These are phyloP conservation scores for Plasmodium falciparum DNA, from an alignment of 169 alveolate species.

Conservation along the genomic window DNA sequence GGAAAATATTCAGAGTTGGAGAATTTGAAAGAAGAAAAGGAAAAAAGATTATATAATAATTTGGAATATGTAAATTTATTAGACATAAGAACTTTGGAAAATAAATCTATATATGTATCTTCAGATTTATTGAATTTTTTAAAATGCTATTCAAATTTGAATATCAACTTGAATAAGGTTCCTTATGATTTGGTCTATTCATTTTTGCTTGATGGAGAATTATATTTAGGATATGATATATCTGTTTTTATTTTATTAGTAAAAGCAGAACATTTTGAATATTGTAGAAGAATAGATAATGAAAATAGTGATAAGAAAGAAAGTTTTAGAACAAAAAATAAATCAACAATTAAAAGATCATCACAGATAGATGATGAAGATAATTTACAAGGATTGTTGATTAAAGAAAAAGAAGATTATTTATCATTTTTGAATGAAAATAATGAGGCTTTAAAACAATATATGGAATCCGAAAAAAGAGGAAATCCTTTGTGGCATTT, in stretches of 20 bases:
- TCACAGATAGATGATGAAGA: too few species aligned
- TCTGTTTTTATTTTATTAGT: slow-evolving; percentile 37
- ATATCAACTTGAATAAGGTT: slow-evolving; percentile 19
- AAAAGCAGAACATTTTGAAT: slow-evolving; percentile 21
- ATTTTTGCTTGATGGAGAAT: slow-evolving; percentile 39
- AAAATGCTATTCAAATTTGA: slow-evolving; percentile 17
- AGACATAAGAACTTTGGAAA: slow-evolving; percentile 27
- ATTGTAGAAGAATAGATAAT: not conserved
- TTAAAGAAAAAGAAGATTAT: too few species aligned
- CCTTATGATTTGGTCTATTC: slow-evolving; percentile 17
- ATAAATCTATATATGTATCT: slow-evolving; percentile 9
- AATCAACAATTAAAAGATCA: too few species aligned
- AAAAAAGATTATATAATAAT: slow-evolving; percentile 8
- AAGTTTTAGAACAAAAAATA: too few species aligned
- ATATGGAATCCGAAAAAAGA: too few species aligned
- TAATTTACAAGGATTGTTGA: too few species aligned
- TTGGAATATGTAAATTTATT: slow-evolving; percentile 21
- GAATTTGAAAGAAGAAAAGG: slow-evolving; percentile 6
- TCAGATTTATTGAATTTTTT: slow-evolving; percentile 33
- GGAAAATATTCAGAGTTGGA: slow-evolving; percentile 3
- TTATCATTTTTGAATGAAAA: too few species aligned
- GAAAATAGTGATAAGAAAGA: slow-evolving; percentile 6
- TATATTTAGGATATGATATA: slow-evolving; percentile 44
- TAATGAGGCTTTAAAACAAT: too few species aligned
- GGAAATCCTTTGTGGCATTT: too few species aligned